Percentiles rank a stretch among this genome's conserved stretches.
Conservation (phyloP, 495 filamentous ascomycete genomes). For the Lasiosphaeria ovina region DNA sequence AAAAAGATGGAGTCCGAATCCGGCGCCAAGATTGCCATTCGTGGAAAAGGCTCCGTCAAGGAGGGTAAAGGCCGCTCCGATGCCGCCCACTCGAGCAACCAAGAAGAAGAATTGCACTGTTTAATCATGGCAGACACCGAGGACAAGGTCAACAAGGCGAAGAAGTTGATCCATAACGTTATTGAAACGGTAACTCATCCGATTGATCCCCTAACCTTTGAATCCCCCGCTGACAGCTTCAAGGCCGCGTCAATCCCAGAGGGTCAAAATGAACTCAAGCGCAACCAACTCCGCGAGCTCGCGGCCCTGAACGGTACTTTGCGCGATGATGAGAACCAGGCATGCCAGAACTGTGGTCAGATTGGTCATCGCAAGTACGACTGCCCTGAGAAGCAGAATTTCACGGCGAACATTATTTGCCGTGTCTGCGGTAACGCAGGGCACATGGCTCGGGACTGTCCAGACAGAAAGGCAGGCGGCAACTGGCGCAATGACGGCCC, state of each 20-base stretch:
- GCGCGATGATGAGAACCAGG: constrained; percentile 97
- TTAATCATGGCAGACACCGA: constrained; percentile 99
- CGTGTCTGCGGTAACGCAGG: constrained; percentile 77
- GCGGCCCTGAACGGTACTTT: constrained; percentile 97
- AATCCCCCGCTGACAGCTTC: constrained; percentile 24
- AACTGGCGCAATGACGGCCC: constrained; percentile 83
- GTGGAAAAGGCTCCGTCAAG: constrained; percentile 98
- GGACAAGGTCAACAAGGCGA: constrained; percentile 97
- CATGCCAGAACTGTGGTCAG: constrained; percentile 99
- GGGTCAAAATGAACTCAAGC: constrained; percentile 96
- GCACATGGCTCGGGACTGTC: constrained; percentile 60
- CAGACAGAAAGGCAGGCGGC: constrained; percentile 82
- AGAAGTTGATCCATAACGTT: constrained; percentile 93
- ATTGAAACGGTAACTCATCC: constrained; percentile 85
- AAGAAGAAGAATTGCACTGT: constrained; percentile 98
- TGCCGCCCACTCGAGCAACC: constrained; percentile 97
- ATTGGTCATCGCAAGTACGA: constrained; percentile 99
- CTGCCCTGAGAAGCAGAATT: constrained; percentile 96
- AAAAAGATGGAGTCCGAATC: constrained; percentile 99
- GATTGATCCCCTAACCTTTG: background rate
- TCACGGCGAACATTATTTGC: constrained; percentile 98
- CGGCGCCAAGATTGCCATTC: constrained; percentile 95
- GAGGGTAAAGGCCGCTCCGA: constrained; percentile 99
- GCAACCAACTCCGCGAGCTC: constrained; percentile 95
- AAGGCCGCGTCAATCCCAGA: constrained; percentile 97